phyloP scores from a whole-genome alignment of 805 yeast species.

The Starmerella sp. region DNA sequence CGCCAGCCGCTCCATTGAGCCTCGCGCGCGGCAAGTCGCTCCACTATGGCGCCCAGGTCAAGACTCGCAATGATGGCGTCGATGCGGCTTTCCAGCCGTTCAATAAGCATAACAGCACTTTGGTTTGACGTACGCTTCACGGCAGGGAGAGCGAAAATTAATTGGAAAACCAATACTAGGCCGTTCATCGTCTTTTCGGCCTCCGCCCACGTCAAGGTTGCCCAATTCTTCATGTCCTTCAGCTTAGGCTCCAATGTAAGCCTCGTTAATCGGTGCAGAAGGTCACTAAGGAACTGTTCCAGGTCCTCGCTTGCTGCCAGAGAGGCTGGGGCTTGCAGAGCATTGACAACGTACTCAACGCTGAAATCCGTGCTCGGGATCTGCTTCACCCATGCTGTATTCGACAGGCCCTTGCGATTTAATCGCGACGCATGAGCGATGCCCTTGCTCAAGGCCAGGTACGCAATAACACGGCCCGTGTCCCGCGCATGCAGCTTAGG shows the following conservation, averaged over 20 bases:
- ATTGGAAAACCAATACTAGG: not conserved
- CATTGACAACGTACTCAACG: not conserved
- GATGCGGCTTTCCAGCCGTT: not conserved
- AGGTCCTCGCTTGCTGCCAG: not conserved
- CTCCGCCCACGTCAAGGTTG: not conserved
- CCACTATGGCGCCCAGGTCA: not conserved
- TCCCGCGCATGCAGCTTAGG: not conserved
- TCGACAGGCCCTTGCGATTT: conserved; percentile 10
- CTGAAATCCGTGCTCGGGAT: not conserved
- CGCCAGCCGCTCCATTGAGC: not conserved
- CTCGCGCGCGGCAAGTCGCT: not conserved
- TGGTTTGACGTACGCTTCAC: not conserved
- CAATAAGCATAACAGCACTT: not conserved
- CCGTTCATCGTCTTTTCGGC: not conserved
- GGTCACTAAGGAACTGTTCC: not conserved
- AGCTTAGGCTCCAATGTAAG: not conserved
- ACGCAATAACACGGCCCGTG: conserved; percentile 7
- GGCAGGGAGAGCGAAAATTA: not conserved
- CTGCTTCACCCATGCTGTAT: not conserved
- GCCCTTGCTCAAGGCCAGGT: conserved; percentile 14
- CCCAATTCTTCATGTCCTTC: not conserved
- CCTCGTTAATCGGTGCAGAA: not conserved
- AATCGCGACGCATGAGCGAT: conserved; percentile 16
- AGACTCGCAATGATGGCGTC: not conserved
- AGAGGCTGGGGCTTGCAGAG: not conserved